Evolutionary conservation across 2,329 filamentous ascomycete genomes (phyloP).

Genomic region (Botrytis aclada): DNA sequence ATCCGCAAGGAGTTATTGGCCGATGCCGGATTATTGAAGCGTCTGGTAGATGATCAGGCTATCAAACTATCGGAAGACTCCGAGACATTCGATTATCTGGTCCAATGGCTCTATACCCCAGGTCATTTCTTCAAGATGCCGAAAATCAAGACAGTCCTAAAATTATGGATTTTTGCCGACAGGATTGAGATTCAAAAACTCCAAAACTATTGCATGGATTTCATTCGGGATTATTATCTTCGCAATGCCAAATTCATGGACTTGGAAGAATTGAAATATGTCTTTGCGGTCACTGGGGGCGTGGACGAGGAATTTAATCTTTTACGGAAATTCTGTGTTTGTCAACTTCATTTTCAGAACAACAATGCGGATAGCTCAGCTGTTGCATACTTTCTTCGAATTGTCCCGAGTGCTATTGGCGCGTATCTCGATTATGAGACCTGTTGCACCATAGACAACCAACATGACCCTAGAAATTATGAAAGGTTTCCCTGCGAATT

Average conservation of each 20-base stretch:
- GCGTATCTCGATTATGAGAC: too few relatives aligned
- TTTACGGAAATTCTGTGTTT: too few relatives aligned
- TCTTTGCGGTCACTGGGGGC: too few relatives aligned
- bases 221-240: not conserved
- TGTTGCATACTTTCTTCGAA: too few relatives aligned
- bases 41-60: accelerated
- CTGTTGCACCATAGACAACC: too few relatives aligned
- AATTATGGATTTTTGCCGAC: not conserved
- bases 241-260: not conserved
- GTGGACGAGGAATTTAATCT: too few relatives aligned
- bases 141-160: not conserved
- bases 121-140: not conserved
- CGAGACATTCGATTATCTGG: not conserved
- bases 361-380: too few relatives aligned
- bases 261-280: not conserved
- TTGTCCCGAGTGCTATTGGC: too few relatives aligned
- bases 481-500: not conserved
- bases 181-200: accelerated
- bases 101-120: not conserved
- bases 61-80: accelerated
- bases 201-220: not conserved
- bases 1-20: not conserved
- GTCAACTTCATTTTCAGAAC: too few relatives aligned
- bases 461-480: not conserved
- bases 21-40: not conserved